phyloP scores from a whole-genome alignment of 352 stramenopile species.

The Phytophthora brassicae region DNA sequence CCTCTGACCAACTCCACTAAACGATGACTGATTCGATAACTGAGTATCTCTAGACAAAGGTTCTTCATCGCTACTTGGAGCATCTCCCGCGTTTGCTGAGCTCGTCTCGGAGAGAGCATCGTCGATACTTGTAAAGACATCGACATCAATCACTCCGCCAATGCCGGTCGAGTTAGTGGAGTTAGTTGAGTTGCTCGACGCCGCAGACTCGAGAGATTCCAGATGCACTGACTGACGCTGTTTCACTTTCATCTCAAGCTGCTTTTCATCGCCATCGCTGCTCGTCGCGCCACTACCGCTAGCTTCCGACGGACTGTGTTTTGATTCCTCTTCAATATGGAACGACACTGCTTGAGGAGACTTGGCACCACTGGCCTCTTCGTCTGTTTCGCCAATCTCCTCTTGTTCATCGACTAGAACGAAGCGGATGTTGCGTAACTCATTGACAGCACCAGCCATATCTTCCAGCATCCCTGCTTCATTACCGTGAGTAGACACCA shows the following conservation, averaged over 20 bases:
- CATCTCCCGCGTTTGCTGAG: conserved; percentile 26
- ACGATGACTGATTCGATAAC: conserved; percentile 51
- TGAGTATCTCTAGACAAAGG: conserved; percentile 29
- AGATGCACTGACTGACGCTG: conserved; percentile 34
- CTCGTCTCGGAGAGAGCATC: conserved; percentile 58
- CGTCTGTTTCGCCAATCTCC: conserved; percentile 36
- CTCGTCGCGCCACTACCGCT: conserved; percentile 15
- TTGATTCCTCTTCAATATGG: conserved; percentile 68
- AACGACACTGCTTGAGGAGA: conserved; percentile 59
- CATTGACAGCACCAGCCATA: conserved; percentile 81
- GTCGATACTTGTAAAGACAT: conserved; percentile 79
- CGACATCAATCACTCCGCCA: conserved; percentile 76
- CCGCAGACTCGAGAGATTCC: conserved; percentile 30
- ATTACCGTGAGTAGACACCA: conserved; percentile 87
- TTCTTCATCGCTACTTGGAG: conserved; percentile 13
- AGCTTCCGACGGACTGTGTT: conserved; percentile 36
- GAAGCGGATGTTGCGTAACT: conserved; percentile 79
- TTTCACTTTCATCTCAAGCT: conserved; percentile 23
- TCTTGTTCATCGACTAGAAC: conserved; percentile 81
- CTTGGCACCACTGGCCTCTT: conserved; percentile 40
- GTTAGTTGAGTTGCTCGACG: conserved; percentile 37
- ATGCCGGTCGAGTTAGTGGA: conserved; percentile 46
- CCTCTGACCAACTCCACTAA: conserved; percentile 65
- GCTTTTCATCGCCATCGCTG: conserved; percentile 24
- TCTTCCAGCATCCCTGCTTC: conserved; percentile 88